These are phyloP conservation scores for Cephalotrichum gorgonifer DNA, from an alignment of 2,329 filamentous ascomycete species.

Conservation along the genomic window DNA sequence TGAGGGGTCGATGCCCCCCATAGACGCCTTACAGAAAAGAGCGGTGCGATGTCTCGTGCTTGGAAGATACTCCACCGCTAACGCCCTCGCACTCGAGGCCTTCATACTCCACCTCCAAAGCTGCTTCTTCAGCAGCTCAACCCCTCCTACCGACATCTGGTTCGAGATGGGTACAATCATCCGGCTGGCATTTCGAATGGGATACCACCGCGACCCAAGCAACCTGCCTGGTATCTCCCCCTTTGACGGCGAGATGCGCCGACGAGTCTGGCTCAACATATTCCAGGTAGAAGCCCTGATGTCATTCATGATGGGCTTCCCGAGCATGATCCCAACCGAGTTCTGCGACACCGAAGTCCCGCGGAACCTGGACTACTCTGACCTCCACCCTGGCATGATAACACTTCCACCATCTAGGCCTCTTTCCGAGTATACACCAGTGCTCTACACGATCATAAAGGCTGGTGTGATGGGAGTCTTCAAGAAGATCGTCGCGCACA, in stretches of 20 bases:
- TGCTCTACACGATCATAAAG: constrained; percentile 19
- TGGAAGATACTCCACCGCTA: constrained; percentile 34
- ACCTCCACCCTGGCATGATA: constrained; percentile 8
- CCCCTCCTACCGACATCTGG: constrained; percentile 32
- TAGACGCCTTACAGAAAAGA: constrained; percentile 12
- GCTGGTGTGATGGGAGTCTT: constrained; percentile 14
- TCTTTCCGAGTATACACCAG: constrained; percentile 9
- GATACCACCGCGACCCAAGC: constrained; percentile 38
- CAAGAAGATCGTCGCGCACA: constrained; percentile 13
- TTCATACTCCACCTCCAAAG: constrained; percentile 33
- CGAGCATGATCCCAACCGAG: constrained; percentile 27
- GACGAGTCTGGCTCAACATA: constrained; percentile 36
- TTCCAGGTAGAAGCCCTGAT: constrained; percentile 32
- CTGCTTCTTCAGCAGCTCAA: constrained; percentile 18
- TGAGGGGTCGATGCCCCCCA: constrained; percentile 12
- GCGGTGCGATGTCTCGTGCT: constrained; percentile 36
- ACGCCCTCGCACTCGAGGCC: constrained; percentile 36
- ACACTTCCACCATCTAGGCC: constrained; percentile 11
- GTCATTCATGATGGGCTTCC: constrained; percentile 35
- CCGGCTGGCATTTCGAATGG: constrained; percentile 39
- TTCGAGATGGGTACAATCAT: constrained; percentile 33
- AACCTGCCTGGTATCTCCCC: constrained; percentile 30
- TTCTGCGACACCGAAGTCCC: constrained; percentile 13
- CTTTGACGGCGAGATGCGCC: constrained; percentile 41
- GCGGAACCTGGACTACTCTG: constrained; percentile 12